Evolutionary conservation across 352 stramenopile species (phyloP).

Genomic region (Globisporangium spinosum): DNA sequence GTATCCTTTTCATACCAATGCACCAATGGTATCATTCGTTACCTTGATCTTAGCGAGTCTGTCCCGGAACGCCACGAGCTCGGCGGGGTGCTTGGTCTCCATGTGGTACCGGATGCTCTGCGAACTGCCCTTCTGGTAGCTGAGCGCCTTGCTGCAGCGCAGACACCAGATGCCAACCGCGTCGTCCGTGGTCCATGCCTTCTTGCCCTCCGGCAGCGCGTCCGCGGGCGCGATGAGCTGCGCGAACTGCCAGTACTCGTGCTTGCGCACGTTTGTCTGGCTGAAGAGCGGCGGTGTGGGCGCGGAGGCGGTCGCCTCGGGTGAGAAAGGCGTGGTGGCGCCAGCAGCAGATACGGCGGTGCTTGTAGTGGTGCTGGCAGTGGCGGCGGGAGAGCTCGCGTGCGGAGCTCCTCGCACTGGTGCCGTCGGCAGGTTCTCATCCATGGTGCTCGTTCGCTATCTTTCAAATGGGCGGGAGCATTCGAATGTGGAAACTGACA

Average conservation of each 20-base stretch:
- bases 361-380: no score
- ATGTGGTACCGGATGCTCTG: slow-evolving; percentile 63
- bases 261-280: slow-evolving; percentile 46
- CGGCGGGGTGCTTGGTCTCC: slow-evolving; percentile 47
- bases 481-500: neutral
- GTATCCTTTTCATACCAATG: neutral
- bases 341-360: no score
- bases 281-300: slow-evolving; percentile 36
- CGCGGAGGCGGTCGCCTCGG: neutral
- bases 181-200: slow-evolving; percentile 45
- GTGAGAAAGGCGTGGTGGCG: neutral
- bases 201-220: slow-evolving; percentile 29
- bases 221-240: slow-evolving; percentile 28
- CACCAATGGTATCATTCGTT: neutral
- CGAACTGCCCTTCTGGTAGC: slow-evolving; percentile 45
- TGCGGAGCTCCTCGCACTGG: neutral
- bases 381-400: neutral
- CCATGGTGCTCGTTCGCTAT: neutral
- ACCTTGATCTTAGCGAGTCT: slow-evolving; percentile 5
- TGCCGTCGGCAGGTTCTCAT: neutral
- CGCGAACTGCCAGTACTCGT: slow-evolving; percentile 49
- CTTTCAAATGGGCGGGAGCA: neutral
- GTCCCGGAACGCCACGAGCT: slow-evolving; percentile 26
- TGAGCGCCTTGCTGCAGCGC: slow-evolving; percentile 27
- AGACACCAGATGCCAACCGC: slow-evolving; percentile 50